Conservation (phyloP, 2,329 filamentous ascomycete genomes). For the Magnaporthiopsis incrustans region DNA sequence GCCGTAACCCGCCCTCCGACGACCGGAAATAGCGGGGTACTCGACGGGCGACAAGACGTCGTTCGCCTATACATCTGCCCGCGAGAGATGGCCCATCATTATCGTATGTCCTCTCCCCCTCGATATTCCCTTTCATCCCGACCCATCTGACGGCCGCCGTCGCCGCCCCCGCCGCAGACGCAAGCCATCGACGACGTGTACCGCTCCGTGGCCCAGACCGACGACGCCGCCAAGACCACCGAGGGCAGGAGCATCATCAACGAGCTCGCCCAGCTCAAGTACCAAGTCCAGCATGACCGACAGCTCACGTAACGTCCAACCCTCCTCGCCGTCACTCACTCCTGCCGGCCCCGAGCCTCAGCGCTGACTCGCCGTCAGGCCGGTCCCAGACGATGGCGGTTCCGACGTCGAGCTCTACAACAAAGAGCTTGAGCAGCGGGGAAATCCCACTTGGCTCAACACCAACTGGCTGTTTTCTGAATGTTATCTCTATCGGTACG, state of each 20-base stretch:
- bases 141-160: background rate
- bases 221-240: conserved; percentile 54
- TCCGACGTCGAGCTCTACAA: conserved; percentile 78
- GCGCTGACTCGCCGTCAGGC: conserved; percentile 34
- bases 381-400: conserved; percentile 67
- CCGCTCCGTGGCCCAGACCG: conserved; percentile 53
- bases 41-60: conserved; percentile 74
- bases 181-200: conserved; percentile 93
- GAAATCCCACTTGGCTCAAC: conserved; percentile 71
- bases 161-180: conserved; percentile 46
- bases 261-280: conserved; percentile 76
- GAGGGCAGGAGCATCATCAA: conserved; percentile 86
- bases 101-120: conserved; percentile 50
- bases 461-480: conserved; percentile 86
- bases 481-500: conserved; percentile 82
- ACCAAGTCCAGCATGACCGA: conserved; percentile 88
- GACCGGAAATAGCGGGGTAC: conserved; percentile 54
- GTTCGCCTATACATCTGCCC: conserved; percentile 78
- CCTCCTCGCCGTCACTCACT: background rate
- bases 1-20: background rate
- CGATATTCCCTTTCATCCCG: background rate
- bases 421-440: conserved; percentile 67
- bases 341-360: background rate
- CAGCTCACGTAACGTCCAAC: conserved; percentile 52
- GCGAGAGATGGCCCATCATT: conserved; percentile 89